These are phyloP conservation scores for Fabrea salina DNA, from an alignment of 169 alveolate species.

Conservation along the genomic window DNA sequence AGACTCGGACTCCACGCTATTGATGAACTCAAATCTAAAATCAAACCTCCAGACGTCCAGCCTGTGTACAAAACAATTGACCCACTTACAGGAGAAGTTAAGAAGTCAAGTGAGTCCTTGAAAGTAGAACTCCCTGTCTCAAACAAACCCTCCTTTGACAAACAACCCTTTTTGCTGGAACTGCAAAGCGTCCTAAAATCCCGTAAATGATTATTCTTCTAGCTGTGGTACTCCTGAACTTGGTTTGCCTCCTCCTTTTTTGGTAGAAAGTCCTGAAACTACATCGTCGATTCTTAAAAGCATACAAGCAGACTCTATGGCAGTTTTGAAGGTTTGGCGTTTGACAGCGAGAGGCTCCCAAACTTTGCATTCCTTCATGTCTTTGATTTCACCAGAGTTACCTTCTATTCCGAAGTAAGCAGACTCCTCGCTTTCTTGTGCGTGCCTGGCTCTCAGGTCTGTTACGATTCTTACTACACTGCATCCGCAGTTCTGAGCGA, in stretches of 20 bases:
- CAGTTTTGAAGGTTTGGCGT: constrained; percentile 93
- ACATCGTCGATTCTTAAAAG: constrained; percentile 95
- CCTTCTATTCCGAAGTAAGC: constrained; percentile 92
- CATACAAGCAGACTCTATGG: constrained; percentile 94
- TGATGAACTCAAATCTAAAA: too few species aligned
- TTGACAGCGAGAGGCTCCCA: constrained; percentile 95
- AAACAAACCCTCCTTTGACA: too few species aligned
- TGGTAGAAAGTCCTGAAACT: constrained; percentile 87
- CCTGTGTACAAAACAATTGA: too few species aligned
- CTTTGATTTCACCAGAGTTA: constrained; percentile 88
- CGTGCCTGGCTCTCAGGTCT: constrained; percentile 89
- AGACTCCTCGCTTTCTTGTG: constrained; percentile 58
- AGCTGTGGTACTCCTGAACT: too few species aligned
- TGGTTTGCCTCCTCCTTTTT: neutral
- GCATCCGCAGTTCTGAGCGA: constrained; percentile 97
- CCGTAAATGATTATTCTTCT: too few species aligned
- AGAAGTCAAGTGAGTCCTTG: too few species aligned
- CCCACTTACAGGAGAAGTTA: too few species aligned
- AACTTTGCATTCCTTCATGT: constrained; percentile 85
- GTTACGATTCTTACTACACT: constrained; percentile 84
- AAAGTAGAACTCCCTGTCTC: too few species aligned
- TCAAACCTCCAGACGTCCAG: too few species aligned
- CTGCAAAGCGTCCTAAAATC: too few species aligned
- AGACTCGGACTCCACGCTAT: too few species aligned
- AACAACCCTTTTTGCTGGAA: too few species aligned